Evolutionary conservation across 1,284 basidiomycete species (phyloP).

Genomic region (Amylostereum areolatum): DNA sequence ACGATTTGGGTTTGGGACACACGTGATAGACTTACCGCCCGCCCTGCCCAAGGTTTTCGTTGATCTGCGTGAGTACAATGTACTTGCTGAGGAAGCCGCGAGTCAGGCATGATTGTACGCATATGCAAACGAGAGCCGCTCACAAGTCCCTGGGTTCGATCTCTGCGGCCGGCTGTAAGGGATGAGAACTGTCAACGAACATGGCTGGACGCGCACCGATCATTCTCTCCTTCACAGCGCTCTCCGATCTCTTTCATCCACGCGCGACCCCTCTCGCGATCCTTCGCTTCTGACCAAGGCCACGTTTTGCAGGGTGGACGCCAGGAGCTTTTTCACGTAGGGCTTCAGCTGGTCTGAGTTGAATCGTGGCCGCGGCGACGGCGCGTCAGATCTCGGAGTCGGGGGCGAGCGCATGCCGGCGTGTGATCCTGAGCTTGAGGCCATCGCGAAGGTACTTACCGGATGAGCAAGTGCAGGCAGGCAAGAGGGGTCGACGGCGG

Average conservation of each 20-base stretch:
- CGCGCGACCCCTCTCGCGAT: conserved; percentile 59
- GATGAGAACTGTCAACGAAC: background rate
- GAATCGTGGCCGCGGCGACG: conserved; percentile 58
- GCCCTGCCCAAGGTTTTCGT: conserved; percentile 75
- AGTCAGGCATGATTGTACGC: background rate
- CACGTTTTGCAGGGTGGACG: conserved; percentile 55
- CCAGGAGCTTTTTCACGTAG: conserved; percentile 75
- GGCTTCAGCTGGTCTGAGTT: conserved; percentile 64
- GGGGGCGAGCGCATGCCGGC: conserved; percentile 43
- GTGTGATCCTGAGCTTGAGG: too few relatives aligned
- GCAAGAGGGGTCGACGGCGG: background rate
- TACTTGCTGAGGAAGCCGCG: conserved; percentile 54
- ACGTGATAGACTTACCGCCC: conserved; percentile 49
- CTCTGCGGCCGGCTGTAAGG: conserved; percentile 31
- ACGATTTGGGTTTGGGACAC: conserved; percentile 1
- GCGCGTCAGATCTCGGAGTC: conserved; percentile 45
- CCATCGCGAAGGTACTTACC: conserved; percentile 11
- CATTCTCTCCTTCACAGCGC: conserved; percentile 77
- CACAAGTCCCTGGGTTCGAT: conserved; percentile 76
- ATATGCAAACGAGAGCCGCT: conserved; percentile 26
- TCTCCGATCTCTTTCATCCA: conserved; percentile 82
- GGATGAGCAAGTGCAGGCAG: conserved; percentile 26
- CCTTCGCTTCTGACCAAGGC: conserved; percentile 63
- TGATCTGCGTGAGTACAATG: conserved; percentile 75
- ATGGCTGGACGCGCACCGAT: conserved; percentile 30